Evolutionary conservation across 2,329 filamentous ascomycete species (phyloP).

Genomic region (Xylariomycetidae sp.): DNA sequence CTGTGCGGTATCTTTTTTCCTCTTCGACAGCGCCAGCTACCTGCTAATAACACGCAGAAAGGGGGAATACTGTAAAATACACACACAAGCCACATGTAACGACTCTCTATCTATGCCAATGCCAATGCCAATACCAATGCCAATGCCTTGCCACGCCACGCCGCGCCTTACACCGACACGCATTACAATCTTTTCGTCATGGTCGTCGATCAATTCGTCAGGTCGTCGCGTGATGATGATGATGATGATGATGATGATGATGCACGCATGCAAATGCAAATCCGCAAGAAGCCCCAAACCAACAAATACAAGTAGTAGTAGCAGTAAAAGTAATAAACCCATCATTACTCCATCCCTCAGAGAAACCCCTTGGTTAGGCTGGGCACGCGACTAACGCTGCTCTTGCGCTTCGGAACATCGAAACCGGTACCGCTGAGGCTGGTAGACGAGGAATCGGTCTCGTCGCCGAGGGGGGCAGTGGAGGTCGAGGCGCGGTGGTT

Average conservation of each 20-base stretch:
- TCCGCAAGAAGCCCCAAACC: background rate
- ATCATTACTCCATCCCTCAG: constrained; percentile 29
- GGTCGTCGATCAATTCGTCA: too few species aligned
- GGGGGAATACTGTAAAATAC: too few species aligned
- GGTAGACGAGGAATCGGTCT: constrained; percentile 31
- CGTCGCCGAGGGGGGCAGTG: constrained; percentile 17
- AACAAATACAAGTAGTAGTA: background rate
- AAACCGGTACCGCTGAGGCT: constrained; percentile 30
- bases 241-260: too few species aligned
- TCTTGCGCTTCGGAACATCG: constrained; percentile 60
- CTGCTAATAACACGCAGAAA: too few species aligned
- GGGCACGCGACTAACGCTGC: constrained; percentile 54
- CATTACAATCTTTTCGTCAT: background rate
- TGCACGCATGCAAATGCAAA: background rate
- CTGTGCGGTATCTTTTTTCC: too few species aligned
- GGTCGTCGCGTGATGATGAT: too few species aligned
- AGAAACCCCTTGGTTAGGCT: constrained; percentile 77
- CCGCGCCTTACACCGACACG: too few species aligned
- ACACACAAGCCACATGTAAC: background rate
- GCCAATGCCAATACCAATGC: background rate
- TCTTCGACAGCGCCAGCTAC: too few species aligned
- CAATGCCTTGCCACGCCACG: background rate
- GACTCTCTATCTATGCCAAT: background rate
- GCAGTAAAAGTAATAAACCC: constrained; percentile 5
- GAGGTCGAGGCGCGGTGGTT: constrained; percentile 40